Conservation (phyloP, 2,329 filamentous ascomycete species). For the Diaporthe citri region DNA sequence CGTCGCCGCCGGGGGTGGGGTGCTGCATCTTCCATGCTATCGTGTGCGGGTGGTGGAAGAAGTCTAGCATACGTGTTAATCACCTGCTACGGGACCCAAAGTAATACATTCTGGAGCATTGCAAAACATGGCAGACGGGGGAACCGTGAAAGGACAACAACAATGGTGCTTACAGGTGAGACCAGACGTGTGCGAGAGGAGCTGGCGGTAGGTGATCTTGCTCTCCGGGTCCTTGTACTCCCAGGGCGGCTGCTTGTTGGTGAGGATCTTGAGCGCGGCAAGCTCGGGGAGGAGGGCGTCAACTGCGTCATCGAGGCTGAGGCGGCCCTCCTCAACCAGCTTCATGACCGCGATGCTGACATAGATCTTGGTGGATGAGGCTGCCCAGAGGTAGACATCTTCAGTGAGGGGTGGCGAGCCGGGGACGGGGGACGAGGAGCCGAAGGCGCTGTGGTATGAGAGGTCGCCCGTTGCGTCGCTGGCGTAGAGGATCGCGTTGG, state of each 20-base stretch:
- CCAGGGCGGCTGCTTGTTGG: constrained; percentile 51
- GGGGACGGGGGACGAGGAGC: constrained; percentile 56
- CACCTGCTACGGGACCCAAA: too few relatives aligned
- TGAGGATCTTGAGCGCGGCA: constrained; percentile 59
- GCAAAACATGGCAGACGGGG: too few relatives aligned
- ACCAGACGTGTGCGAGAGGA: constrained; percentile 66
- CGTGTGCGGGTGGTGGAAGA: constrained; percentile 54
- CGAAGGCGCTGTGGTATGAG: constrained; percentile 54
- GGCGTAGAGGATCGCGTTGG: constrained; percentile 57
- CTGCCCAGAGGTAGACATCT: constrained; percentile 53
- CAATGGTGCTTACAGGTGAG: too few relatives aligned
- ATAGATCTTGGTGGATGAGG: constrained; percentile 59
- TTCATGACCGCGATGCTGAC: constrained; percentile 66
- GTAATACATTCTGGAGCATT: too few relatives aligned
- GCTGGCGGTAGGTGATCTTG: constrained; percentile 62
- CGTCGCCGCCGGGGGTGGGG: constrained; percentile 42
- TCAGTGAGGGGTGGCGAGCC: constrained; percentile 51
- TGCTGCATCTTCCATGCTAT: constrained; percentile 52
- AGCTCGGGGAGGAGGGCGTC: constrained; percentile 61
- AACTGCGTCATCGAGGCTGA: constrained; percentile 61
- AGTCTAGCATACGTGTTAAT: too few relatives aligned
- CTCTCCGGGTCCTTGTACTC: constrained; percentile 36
- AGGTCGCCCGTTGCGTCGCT: constrained; percentile 55
- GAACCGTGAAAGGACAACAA: too few relatives aligned
- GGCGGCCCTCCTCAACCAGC: constrained; percentile 64